phyloP scores from a whole-genome alignment of 2,329 filamentous ascomycete species.

The Ophiostoma sp. region DNA sequence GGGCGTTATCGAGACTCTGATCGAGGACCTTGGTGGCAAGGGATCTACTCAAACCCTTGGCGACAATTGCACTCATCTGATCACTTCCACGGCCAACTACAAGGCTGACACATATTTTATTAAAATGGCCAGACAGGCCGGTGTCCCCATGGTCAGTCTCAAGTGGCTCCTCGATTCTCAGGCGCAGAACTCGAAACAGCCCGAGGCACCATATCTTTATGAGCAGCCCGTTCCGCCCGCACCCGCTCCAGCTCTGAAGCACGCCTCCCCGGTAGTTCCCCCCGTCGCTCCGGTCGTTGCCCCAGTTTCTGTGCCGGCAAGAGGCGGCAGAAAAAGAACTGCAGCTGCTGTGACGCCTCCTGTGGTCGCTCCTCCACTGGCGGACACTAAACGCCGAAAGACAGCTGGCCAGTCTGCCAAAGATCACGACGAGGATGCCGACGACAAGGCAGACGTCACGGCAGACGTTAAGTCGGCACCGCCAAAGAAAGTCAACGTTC shows the following conservation, averaged over 20 bases:
- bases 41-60: neutral
- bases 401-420: neutral
- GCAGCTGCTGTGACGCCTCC: constrained; percentile 9
- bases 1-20: neutral
- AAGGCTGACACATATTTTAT: constrained; percentile 43
- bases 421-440: neutral
- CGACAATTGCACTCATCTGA: neutral
- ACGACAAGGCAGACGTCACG: neutral
- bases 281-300: neutral
- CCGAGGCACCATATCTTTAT: constrained; percentile 31
- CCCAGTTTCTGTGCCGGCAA: neutral
- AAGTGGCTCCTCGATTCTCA: constrained; percentile 60
- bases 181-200: constrained; percentile 37
- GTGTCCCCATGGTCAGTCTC: constrained; percentile 52
- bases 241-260: neutral
- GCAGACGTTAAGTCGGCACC: neutral
- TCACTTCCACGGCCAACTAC: neutral
- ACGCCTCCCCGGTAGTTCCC: neutral
- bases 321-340: constrained; percentile 13
- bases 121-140: constrained; percentile 37
- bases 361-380: neutral
- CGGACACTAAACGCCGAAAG: constrained; percentile 16
- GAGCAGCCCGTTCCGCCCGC: neutral
- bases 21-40: constrained; percentile 1
- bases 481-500: constrained; percentile 40